Evolutionary conservation across 148 eudicot species (phyloP).

Genomic region (Fallopia convolvulus): DNA sequence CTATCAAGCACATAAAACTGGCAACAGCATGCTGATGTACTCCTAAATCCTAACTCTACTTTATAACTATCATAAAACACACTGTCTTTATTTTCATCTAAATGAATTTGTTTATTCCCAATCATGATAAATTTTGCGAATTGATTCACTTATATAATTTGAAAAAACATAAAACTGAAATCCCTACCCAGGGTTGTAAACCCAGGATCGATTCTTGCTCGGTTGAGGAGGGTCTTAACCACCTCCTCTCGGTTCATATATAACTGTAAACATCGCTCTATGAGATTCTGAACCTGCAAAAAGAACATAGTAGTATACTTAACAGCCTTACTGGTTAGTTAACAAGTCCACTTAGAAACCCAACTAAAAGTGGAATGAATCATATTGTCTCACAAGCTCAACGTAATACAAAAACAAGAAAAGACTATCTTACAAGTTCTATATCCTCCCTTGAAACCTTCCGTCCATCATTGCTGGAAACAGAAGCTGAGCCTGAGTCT

Average conservation of each 20-base stretch:
- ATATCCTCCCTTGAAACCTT: slow-evolving; percentile 97
- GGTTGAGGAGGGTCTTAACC: slow-evolving; percentile 56
- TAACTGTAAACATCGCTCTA: slow-evolving; percentile 65
- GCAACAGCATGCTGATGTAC: background rate
- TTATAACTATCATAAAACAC: background rate
- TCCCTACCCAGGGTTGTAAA: slow-evolving; percentile 63
- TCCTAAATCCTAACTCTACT: background rate
- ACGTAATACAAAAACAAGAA: background rate
- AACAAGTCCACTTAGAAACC: background rate
- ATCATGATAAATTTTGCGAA: background rate
- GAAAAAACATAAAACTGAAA: background rate
- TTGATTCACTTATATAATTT: background rate
- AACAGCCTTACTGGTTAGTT: background rate
- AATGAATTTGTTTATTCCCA: background rate
- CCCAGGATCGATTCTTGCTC: slow-evolving; percentile 70
- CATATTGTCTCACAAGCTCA: background rate
- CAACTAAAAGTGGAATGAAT: background rate
- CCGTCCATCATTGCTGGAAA: slow-evolving; percentile 75
- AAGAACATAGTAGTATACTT: slow-evolving; percentile 12
- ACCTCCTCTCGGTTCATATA: slow-evolving; percentile 84
- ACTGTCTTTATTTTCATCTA: background rate
- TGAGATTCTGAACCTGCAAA: slow-evolving; percentile 67
- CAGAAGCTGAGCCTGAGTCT: slow-evolving; percentile 84
- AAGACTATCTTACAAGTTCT: slow-evolving; percentile 58
- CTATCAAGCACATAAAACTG: background rate